These are phyloP conservation scores for Senecio squalidus DNA, from an alignment of 140 eudicot species.

Conservation along the genomic window DNA sequence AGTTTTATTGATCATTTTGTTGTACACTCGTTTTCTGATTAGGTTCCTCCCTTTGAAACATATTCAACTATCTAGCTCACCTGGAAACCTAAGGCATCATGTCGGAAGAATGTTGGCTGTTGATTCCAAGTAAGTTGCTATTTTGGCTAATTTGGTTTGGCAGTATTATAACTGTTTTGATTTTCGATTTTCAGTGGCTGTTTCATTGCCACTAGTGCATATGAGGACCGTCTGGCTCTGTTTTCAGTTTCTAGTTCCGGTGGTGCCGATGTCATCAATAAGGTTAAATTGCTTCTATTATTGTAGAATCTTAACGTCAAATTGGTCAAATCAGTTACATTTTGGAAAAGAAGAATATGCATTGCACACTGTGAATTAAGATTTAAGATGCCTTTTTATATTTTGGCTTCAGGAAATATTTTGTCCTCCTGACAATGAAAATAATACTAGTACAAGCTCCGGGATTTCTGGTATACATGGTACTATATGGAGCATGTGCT, in stretches of 20 bases:
- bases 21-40: slow-evolving; percentile 16
- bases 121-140: slow-evolving; percentile 65
- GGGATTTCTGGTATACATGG: slow-evolving; percentile 51
- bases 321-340: slow-evolving; percentile 2
- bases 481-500: slow-evolving; percentile 99
- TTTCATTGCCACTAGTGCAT: slow-evolving; percentile 82
- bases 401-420: slow-evolving; percentile 47
- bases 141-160: slow-evolving; percentile 12
- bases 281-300: slow-evolving; percentile 37
- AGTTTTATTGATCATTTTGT: slow-evolving; percentile 9
- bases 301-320: not conserved
- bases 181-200: slow-evolving; percentile 60
- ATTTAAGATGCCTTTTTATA: slow-evolving; percentile 4
- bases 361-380: not conserved
- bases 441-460: slow-evolving; percentile 30
- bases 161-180: slow-evolving; percentile 12
- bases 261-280: slow-evolving; percentile 64
- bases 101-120: slow-evolving; percentile 88
- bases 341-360: not conserved
- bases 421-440: slow-evolving; percentile 63
- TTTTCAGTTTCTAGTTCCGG: slow-evolving; percentile 55
- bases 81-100: slow-evolving; percentile 76
- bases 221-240: slow-evolving; percentile 66
- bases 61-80: slow-evolving; percentile 53
- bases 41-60: slow-evolving; percentile 79